phyloP scores from a whole-genome alignment of 2,329 filamentous ascomycete genomes.

The Huntiella moniliformis region DNA sequence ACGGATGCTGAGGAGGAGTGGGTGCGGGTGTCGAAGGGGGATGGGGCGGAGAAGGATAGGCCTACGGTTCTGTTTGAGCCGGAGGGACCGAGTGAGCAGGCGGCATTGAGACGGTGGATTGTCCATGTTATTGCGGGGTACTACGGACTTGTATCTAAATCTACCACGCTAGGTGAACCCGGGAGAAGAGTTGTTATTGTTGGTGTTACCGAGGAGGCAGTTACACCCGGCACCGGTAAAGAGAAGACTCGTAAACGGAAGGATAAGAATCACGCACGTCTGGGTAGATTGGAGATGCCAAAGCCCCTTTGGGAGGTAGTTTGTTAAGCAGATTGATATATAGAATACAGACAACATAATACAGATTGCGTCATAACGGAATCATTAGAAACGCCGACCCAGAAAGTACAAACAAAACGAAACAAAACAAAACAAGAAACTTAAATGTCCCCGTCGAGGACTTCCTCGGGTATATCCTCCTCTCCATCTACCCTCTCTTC shows the following conservation, averaged over 20 bases:
- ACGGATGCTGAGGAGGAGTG: conserved; percentile 21
- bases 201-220: conserved; percentile 31
- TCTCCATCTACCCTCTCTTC: not conserved
- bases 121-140: conserved; percentile 84
- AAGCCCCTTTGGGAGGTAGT: conserved; percentile 43
- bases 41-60: conserved; percentile 86
- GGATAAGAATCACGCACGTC: conserved; percentile 13
- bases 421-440: conserved; percentile 4
- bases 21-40: conserved; percentile 21
- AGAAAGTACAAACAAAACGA: not conserved
- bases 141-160: conserved; percentile 74
- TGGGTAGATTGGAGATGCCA: conserved; percentile 26
- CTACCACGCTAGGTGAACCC: conserved; percentile 52
- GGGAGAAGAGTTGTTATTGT: conserved; percentile 68
- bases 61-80: conserved; percentile 63
- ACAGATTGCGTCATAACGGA: not conserved
- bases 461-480: conserved; percentile 2
- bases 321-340: conserved; percentile 21
- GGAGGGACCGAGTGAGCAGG: conserved; percentile 52
- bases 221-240: not conserved
- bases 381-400: not conserved
- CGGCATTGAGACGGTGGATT: conserved; percentile 82
- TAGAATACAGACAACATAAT: no score
- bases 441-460: not conserved
- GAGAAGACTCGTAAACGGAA: conserved; percentile 16